Evolutionary conservation across 495 filamentous ascomycete species (phyloP).

Genomic region (Penicillium bovifimosum): DNA sequence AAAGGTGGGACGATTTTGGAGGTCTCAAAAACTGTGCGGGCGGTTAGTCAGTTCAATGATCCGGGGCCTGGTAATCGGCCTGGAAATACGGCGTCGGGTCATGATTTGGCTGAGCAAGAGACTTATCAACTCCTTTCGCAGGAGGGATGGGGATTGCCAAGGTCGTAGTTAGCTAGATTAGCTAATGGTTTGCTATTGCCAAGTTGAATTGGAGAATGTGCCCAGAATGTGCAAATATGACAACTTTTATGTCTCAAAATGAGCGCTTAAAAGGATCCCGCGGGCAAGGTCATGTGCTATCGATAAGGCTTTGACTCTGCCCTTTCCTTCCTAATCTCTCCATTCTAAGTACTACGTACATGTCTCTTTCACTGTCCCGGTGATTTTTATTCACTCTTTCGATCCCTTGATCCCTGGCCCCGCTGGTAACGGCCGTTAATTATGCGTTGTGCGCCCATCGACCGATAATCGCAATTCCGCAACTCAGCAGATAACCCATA

Average conservation of each 20-base stretch:
- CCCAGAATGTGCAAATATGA: no score
- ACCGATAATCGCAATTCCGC: slow-evolving; percentile 1
- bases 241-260: no score
- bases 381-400: not conserved
- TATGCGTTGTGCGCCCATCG: slow-evolving; percentile 18
- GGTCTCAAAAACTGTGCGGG: slow-evolving; percentile 50
- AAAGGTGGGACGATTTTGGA: slow-evolving; percentile 53
- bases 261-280: not conserved
- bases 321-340: not conserved
- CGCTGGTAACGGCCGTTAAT: slow-evolving; percentile 24
- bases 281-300: not conserved
- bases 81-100: slow-evolving; percentile 45
- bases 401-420: not conserved
- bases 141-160: slow-evolving; percentile 37
- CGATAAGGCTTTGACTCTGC: not conserved
- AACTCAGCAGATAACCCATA: slow-evolving; percentile 1
- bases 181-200: no score
- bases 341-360: no score
- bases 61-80: slow-evolving; percentile 47
- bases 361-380: not conserved
- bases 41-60: slow-evolving; percentile 51
- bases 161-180: slow-evolving; percentile 12
- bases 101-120: slow-evolving; percentile 35
- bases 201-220: no score
- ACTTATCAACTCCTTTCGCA: slow-evolving; percentile 40